Conservation (phyloP, 1,284 basidiomycete species). For the Sanghuangporus weigelae region DNA sequence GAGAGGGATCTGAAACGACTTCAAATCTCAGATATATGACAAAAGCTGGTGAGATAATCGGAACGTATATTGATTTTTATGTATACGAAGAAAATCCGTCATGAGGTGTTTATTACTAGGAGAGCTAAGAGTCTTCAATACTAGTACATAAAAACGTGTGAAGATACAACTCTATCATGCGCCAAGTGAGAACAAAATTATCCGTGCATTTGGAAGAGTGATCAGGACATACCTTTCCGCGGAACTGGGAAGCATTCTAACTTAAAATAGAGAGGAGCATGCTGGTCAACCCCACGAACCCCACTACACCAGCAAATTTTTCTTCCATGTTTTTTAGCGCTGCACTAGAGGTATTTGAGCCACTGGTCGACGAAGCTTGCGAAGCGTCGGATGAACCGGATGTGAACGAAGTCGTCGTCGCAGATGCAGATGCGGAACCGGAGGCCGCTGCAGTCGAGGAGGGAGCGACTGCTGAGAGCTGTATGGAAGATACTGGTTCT, state of each 20-base stretch:
- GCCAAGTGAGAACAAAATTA: no score
- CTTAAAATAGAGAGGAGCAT: background rate
- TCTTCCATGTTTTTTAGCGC: background rate
- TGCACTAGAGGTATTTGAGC: background rate
- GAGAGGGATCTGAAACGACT: no score
- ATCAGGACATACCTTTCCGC: background rate
- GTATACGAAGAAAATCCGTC: no score
- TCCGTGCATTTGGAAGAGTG: no score
- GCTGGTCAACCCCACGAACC: background rate
- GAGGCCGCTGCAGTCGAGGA: background rate
- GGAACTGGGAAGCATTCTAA: background rate
- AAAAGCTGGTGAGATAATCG: no score
- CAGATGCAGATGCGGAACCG: background rate
- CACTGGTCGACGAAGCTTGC: no score
- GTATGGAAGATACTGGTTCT: conserved; percentile 12
- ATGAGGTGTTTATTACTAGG: no score
- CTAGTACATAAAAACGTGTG: no score
- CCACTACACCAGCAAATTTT: background rate
- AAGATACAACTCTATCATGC: no score
- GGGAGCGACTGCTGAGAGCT: conserved; percentile 11
- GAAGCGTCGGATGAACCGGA: background rate
- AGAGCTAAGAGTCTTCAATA: no score
- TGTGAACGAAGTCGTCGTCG: background rate
- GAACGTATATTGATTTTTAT: no score
- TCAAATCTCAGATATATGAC: no score